Evolutionary conservation across 2,329 filamentous ascomycete genomes (phyloP), one percentile per base, ranked within the genome.

Genomic region (Scedosporium minutisporum): DNA sequence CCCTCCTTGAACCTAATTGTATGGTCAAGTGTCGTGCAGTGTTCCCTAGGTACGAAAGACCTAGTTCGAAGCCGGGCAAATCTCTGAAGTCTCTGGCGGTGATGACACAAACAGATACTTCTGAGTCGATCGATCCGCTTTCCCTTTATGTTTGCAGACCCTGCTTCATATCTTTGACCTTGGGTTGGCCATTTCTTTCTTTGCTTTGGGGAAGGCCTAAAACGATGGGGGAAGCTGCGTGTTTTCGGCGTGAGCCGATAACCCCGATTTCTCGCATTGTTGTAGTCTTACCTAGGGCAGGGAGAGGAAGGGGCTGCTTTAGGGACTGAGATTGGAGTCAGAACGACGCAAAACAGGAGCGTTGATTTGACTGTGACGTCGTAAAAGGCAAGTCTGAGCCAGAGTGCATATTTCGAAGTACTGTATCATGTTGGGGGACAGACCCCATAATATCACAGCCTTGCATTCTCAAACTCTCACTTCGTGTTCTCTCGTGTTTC

Each of bases 101-200:
- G 86, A 89, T 87, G 86, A 88, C 76, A 76, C 71, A 69, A 75
- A 77, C 87, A 89, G 87, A 90, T 90, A 90, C 87, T 90, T 86
- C 86, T 81, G 86, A 90, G 82, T 78, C 75, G 71, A 67, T 78
- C 75, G 71, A 67, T 73, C 64, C 58, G 14, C 18, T 21, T 14
- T 14, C 21, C 27, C 23, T 18, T n/a, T 33, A 27, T 61, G 23
- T 57, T 42, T 29, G 25, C 27, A 16, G 21, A 33, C 29, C 23
- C 46, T 21, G 14, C 60, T 33, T 41, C 25, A 16, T 27, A 2
- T 12, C 12, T 23, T 53, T 18, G 5, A 10, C 21, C 51, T 16
- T 27, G 18, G 3, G 44, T 6, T 23, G 38, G 27, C 46, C 29
- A 42, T 14, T 41, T 44, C 23, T 58, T 53, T 29, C 21, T 23